Percentiles rank a stretch among this genome's conserved stretches.
phyloP scores from a whole-genome alignment of 2,329 filamentous ascomycete genomes.

The Apiospora kogelbergensis region DNA sequence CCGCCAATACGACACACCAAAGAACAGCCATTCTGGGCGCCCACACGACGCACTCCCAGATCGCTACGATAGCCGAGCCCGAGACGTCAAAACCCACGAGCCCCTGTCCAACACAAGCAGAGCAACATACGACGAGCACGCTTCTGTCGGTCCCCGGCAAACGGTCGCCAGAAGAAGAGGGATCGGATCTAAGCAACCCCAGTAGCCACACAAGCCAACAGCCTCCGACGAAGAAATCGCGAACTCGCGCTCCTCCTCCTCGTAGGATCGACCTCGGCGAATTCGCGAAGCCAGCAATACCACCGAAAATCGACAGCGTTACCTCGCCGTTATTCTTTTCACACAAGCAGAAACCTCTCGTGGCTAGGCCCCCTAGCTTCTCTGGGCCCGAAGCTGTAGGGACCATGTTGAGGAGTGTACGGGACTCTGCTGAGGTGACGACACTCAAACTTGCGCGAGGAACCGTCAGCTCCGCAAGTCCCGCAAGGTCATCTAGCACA shows the following conservation, averaged over 20 bases:
- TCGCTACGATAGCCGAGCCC: background rate
- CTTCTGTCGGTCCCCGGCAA: background rate
- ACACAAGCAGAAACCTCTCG: constrained; percentile 37
- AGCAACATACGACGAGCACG: background rate
- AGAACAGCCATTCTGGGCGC: constrained; percentile 19
- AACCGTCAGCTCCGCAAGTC: constrained; percentile 48
- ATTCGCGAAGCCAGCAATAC: constrained; percentile 26
- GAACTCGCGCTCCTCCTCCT: constrained; percentile 46
- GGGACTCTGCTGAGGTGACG: constrained; percentile 50
- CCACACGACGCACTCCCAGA: constrained; percentile 8
- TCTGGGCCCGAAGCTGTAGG: constrained; percentile 41
- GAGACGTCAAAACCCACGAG: background rate
- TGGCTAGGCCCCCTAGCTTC: constrained; percentile 38
- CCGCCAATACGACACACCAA: constrained; percentile 20
- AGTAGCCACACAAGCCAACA: background rate
- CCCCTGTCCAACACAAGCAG: background rate
- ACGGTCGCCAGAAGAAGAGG: constrained; percentile 15
- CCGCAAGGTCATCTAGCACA: constrained; percentile 49
- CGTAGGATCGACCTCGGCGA: constrained; percentile 43
- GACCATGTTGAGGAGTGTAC: constrained; percentile 47
- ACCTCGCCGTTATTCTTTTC: constrained; percentile 56
- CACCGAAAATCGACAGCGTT: constrained; percentile 36
- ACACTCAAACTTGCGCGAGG: constrained; percentile 57
- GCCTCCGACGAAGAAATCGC: constrained; percentile 44
- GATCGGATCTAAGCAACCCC: background rate